Evolutionary conservation across 805 yeast species (phyloP), one percentile per base, ranked within the genome.

Genomic region (Metschnikowia proteae): DNA sequence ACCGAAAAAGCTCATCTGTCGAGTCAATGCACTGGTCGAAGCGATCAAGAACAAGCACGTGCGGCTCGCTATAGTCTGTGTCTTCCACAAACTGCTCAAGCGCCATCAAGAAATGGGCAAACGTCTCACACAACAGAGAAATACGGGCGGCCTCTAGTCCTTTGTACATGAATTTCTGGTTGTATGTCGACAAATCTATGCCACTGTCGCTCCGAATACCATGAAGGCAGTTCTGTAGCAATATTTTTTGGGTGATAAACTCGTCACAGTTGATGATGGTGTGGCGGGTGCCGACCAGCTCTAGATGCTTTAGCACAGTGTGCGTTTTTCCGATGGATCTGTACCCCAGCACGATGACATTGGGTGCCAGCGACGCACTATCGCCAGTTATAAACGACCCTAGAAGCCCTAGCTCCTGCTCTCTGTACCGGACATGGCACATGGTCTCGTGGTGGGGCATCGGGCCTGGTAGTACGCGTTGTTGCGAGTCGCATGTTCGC

Each of bases 321-420:
- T 61, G 63, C 2, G 81, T 62, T 54, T 79, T 79, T 0, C 84
- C 84, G 13, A 75, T 64, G 1, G 81, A 70, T 45, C 70, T 65
- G 48, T 73, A 69, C 0, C 84, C 83, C 55, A 77, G 80, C 3
- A 79, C 66, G 2, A 76, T 58, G 8, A 78, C 40, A 5, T 71
- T 59, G 1, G 76, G 71, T 0, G 66, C 63, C 61, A 68, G 64
- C 2, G 59, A 31, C 3, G 48, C 54, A 1, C 56, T 27, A 17
- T 67, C 64, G 7, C 59, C 59, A 6, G 67, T 58, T 1, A 79
- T 46, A 45, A 68, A 74, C 0, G 73, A 59, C 31, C 60, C 54
- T 17, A 78, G 53, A 7, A 74, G 58, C 7, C 61, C 66, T 22
- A 70, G 47, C 54, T 78, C 75, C 4, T 52, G 42, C 3, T 62